Evolutionary conservation across 345 rosid species (phyloP), one percentile per base, ranked within the genome.

Genomic region (Cochlearia excelsa): DNA sequence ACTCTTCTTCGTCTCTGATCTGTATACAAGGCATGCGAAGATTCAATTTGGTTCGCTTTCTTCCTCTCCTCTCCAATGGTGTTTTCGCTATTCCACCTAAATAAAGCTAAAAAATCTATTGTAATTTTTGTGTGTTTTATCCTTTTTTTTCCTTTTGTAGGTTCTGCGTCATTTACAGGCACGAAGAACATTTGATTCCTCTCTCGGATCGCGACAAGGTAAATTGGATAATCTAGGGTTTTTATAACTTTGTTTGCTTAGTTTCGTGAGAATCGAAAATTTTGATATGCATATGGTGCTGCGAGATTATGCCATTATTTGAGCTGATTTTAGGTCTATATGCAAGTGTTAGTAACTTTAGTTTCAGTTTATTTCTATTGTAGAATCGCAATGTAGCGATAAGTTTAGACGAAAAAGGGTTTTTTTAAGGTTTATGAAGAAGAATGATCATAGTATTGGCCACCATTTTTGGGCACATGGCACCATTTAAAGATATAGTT

Each of bases 161-260:
- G 74, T 74, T 66, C 80, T 79, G 71, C 79, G 79, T 71, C 81
- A 53, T 54, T 63, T 80, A 47, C 70, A 67, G 47, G 65, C 78
- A 27, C 75, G 73, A 3, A 7, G 63, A 8, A 68, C 73, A 28
- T 47, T 60, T n/a, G 80, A 74, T 52, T 65, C 78, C 57, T 4
- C 75, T 0, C 39, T 66, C 31, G 49, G 44, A 35, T 43, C 31
- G 51, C 71, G 64, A 53, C 77, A 67, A 68, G 80, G 97, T 80
- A 75, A 5, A 65, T 30, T 4, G 11, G 5, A 10, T 44, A 6
- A n/a, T 16, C 11, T 43, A 3, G 26, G 46, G 57, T 43, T 41
- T 48, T 1, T 30, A 16, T 16, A 16, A 16, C 5, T 33, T 33
- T 34, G 4, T n/a, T 46, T 50, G 41, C 30, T 10, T 43, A 2